Conservation (phyloP, 2,329 filamentous ascomycete species). For the Lasiodiplodia gonubiensis region DNA sequence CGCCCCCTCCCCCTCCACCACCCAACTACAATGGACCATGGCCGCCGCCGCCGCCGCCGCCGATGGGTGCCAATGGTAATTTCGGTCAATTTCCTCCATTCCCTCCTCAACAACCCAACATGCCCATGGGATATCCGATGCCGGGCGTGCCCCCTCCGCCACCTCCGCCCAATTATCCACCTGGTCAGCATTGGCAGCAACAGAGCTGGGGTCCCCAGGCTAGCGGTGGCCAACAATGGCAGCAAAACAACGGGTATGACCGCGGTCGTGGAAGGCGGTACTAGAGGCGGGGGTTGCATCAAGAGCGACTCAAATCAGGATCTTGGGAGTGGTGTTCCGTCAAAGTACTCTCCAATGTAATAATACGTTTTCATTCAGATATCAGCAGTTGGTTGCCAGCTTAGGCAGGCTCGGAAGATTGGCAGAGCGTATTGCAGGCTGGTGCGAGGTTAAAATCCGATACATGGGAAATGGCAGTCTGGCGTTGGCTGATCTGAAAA, state of each 20-base stretch:
- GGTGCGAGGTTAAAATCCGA: background rate
- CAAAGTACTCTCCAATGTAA: background rate
- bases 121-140: slow-evolving; percentile 26
- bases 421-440: background rate
- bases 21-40: too few species aligned
- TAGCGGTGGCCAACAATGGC: background rate
- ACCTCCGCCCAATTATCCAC: background rate
- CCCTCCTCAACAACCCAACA: slow-evolving; percentile 22
- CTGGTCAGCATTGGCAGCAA: slow-evolving; percentile 20
- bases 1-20: too few species aligned
- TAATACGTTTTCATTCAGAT: background rate
- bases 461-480: background rate
- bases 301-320: background rate
- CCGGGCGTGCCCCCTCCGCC: slow-evolving; percentile 14
- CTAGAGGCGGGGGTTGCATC: background rate
- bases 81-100: slow-evolving; percentile 18
- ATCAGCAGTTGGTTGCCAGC: background rate
- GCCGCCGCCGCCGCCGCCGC: slow-evolving; percentile 24
- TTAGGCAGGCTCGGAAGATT: background rate
- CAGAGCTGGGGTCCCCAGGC: background rate
- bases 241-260: slow-evolving; percentile 12
- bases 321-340: background rate
- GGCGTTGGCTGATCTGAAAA: background rate
- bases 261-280: slow-evolving; percentile 18
- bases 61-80: slow-evolving; percentile 10